phyloP scores from a whole-genome alignment of 1,284 basidiomycete genomes.

The Mycosarcoma mackinlayi region DNA sequence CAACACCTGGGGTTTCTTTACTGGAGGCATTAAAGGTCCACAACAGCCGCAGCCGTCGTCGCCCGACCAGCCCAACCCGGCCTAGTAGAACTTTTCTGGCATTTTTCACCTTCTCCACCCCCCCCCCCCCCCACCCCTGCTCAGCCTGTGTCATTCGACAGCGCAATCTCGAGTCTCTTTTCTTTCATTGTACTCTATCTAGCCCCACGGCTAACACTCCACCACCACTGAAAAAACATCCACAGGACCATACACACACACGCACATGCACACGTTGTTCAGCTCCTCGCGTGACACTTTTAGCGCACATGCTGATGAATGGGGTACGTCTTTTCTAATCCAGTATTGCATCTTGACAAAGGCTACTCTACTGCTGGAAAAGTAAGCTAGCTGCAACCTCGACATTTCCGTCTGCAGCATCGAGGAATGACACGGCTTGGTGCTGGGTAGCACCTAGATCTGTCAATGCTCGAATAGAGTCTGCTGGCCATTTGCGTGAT shows the following conservation, averaged over 20 bases:
- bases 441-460: slow-evolving; percentile 77
- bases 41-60: background rate
- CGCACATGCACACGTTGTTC: too few relatives aligned
- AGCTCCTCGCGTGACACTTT: too few relatives aligned
- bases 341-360: too few relatives aligned
- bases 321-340: too few relatives aligned
- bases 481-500: slow-evolving; percentile 42
- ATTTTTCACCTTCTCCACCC: too few relatives aligned
- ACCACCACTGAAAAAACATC: slow-evolving; percentile 3
- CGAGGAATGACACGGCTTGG: slow-evolving; percentile 79
- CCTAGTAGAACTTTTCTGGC: too few relatives aligned
- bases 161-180: too few relatives aligned
- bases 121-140: too few relatives aligned
- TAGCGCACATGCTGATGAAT: too few relatives aligned
- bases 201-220: background rate
- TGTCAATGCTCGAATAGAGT: slow-evolving; percentile 72
- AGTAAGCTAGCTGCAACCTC: slow-evolving; percentile 88
- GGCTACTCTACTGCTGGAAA: slow-evolving; percentile 73
- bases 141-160: too few relatives aligned
- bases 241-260: too few relatives aligned
- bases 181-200: background rate
- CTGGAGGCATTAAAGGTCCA: slow-evolving; percentile 42
- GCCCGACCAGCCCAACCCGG: background rate
- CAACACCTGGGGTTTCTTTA: slow-evolving; percentile 61
- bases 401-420: slow-evolving; percentile 84